Conservation (phyloP, 176 grass and related monocot genomes). For the Musa schizocarpa region DNA sequence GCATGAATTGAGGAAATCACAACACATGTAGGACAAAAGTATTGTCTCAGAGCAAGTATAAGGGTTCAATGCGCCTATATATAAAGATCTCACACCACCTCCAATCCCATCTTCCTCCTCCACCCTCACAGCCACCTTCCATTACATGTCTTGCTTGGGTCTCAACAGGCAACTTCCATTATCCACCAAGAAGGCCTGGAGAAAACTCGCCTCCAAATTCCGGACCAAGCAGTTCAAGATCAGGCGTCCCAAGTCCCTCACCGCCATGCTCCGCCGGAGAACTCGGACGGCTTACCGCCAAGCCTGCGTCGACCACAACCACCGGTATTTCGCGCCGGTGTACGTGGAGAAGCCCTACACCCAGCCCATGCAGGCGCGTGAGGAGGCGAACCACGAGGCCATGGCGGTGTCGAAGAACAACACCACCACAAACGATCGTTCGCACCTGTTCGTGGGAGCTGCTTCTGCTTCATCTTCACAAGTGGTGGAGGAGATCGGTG, state of each 20-base stretch:
- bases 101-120: neutral
- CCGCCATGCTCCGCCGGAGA: neutral
- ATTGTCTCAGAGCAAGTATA: too few species aligned
- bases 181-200: neutral
- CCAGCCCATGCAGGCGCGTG: neutral
- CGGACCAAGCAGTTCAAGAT: neutral
- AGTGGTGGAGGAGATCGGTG: conserved; percentile 36
- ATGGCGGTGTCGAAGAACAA: neutral
- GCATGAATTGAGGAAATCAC: too few species aligned
- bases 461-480: neutral
- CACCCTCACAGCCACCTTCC: neutral
- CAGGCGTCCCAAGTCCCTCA: neutral
- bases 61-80: too few species aligned
- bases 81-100: neutral
- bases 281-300: neutral
- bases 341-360: neutral
- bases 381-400: neutral
- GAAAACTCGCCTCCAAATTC: neutral
- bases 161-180: neutral
- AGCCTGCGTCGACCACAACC: neutral
- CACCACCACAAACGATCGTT: too few species aligned
- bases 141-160: conserved; percentile 3
- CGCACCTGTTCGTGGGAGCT: too few species aligned
- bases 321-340: neutral
- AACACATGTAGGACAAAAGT: too few species aligned